A percentile compares a stretch with the other conserved stretches of the same genome.
phyloP scores from a whole-genome alignment of 768 basidiomycete species.

The Neoboletus magnificus region DNA sequence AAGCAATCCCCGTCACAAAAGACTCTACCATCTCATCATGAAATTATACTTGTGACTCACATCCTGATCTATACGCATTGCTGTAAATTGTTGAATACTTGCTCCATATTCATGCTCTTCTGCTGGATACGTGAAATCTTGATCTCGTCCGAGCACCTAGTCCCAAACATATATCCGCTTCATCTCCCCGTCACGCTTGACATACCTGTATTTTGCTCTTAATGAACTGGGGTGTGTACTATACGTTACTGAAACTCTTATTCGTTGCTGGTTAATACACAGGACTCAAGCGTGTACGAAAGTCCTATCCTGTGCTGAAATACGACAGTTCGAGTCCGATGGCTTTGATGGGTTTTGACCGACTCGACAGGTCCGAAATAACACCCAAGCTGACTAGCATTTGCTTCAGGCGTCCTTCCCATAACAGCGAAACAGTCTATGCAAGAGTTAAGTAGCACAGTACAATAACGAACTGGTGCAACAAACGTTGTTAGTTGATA shows the following conservation, averaged over 20 bases:
- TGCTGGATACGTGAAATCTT: constrained; percentile 18
- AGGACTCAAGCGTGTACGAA: background rate
- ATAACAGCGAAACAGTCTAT: constrained; percentile 86
- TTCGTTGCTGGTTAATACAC: constrained; percentile 4
- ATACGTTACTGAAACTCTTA: constrained; percentile 18
- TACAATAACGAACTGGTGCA: background rate
- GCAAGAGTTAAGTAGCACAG: background rate
- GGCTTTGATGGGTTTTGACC: constrained; percentile 82
- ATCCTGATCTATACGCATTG: constrained; percentile 9
- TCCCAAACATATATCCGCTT: constrained; percentile 23
- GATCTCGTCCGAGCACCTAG: constrained; percentile 14
- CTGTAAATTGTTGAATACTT: constrained; percentile 10
- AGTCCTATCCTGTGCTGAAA: constrained; percentile 60
- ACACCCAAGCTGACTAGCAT: constrained; percentile 89
- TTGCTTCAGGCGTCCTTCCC: constrained; percentile 90
- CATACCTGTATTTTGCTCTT: constrained; percentile 23
- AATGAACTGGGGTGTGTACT: constrained; percentile 17
- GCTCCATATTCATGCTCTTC: constrained; percentile 13
- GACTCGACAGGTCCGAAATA: constrained; percentile 83
- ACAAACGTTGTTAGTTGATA: constrained; percentile 86
- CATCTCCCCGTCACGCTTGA: constrained; percentile 13
- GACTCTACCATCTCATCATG: constrained; percentile 26
- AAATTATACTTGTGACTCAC: constrained; percentile 8
- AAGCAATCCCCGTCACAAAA: constrained; percentile 24
- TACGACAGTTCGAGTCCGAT: constrained; percentile 93